Percentiles rank a stretch among this genome's conserved stretches.
phyloP scores from a whole-genome alignment of 768 basidiomycete genomes.

The Pisolithus microcarpus region DNA sequence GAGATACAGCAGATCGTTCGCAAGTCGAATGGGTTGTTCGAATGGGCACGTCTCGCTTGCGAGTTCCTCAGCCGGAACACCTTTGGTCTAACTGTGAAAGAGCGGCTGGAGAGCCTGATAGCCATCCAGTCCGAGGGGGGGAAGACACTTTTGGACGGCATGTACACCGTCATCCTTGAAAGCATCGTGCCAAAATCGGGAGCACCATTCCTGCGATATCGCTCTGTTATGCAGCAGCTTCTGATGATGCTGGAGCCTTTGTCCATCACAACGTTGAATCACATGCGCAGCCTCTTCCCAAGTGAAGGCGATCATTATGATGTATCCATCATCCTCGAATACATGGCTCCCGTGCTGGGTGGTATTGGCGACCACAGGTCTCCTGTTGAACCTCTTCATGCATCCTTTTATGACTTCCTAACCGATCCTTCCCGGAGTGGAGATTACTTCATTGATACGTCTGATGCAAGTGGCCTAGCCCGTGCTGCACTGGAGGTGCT shows the following conservation, averaged over 20 bases:
- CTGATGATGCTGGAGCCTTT: slow-evolving; percentile 4
- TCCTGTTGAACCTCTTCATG: slow-evolving; percentile 17
- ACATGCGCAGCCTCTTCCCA: neutral
- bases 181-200: neutral
- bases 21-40: neutral
- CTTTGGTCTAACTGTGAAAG: neutral
- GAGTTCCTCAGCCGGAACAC: neutral
- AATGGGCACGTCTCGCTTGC: neutral
- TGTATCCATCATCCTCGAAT: neutral
- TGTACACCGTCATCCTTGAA: neutral
- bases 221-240: neutral
- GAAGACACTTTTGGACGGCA: neutral
- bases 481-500: no score
- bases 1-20: neutral
- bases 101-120: neutral
- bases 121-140: neutral
- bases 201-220: neutral
- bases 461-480: no score
- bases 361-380: neutral
- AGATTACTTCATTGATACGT: neutral
- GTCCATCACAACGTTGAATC: neutral
- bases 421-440: slow-evolving; percentile 6
- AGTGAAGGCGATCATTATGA: neutral
- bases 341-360: slow-evolving; percentile 6
- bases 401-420: slow-evolving; percentile 25